Evolutionary conservation across 2,329 filamentous ascomycete genomes (phyloP).

Genomic region (Grosmannia serpens): DNA sequence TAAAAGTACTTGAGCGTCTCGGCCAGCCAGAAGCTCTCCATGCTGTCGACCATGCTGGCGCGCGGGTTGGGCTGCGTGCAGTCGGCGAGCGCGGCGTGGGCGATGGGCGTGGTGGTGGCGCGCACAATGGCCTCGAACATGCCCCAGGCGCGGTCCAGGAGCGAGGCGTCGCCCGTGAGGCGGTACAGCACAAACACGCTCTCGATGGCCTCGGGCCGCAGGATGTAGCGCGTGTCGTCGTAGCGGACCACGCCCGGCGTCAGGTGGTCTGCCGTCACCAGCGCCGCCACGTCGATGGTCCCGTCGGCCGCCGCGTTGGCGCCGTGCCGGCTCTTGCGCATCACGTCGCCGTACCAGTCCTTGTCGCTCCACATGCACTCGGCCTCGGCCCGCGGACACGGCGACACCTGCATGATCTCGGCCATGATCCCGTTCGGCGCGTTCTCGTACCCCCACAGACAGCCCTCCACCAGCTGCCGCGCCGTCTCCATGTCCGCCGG

Average conservation of each 20-base stretch:
- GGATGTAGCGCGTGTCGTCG: constrained; percentile 29
- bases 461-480: constrained; percentile 38
- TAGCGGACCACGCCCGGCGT: constrained; percentile 41
- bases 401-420: constrained; percentile 22
- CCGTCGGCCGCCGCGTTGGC: constrained; percentile 5
- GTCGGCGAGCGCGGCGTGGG: constrained; percentile 31
- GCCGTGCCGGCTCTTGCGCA: not conserved
- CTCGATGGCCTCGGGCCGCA: constrained; percentile 41
- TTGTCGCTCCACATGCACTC: constrained; percentile 23
- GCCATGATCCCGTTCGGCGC: constrained; percentile 43
- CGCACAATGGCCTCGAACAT: constrained; percentile 33
- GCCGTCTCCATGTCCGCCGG: constrained; percentile 30
- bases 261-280: constrained; percentile 22
- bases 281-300: not conserved
- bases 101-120: constrained; percentile 31
- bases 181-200: constrained; percentile 41
- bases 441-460: constrained; percentile 41
- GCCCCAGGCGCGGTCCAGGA: constrained; percentile 33
- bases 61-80: constrained; percentile 6
- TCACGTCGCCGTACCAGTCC: constrained; percentile 16
- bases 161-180: constrained; percentile 31
- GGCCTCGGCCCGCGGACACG: constrained; percentile 23
- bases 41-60: constrained; percentile 1
- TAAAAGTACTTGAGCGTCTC: constrained; percentile 75
- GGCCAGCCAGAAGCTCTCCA: constrained; percentile 55